Base-by-base conservation (phyloP, 2,329 filamentous ascomycete genomes). In the Epichloe sibirici region DNA sequence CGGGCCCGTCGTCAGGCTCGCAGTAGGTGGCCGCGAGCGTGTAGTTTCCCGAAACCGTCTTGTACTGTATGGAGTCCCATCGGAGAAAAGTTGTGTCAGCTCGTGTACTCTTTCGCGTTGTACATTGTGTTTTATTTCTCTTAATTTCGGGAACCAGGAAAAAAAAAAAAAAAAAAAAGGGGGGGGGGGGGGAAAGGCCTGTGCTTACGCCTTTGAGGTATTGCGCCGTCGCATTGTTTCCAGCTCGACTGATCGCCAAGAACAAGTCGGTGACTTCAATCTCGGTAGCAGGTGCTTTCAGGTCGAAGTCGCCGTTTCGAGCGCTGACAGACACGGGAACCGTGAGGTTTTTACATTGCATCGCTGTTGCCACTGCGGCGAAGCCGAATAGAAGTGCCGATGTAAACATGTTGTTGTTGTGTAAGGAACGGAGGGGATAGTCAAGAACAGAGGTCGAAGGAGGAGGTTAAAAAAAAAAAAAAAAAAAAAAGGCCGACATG, bases 11-110 rank as follows among this genome's bases (percentile, higher is more conserved):
- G 54, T 76, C 71, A 0, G 82, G 82, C 51, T 72, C 66, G 65
- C 83, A 86, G 68, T 82, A 83, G 9, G 78, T 79, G 0, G 79
- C 75, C 4, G 73, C 76, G 47, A 86, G 76, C 4, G 76, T 63
- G 66, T 83, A 85, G 25, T 66, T 69, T 35, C 78, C 78, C 2
- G 67, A 62, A 15, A 81, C 65, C 0, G 72, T 77, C 31, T 68
- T 60, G 58, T 77, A 79, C 69, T 74, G 12, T 12, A 15, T n/a
- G 13, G 12, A 9, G 9, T 11, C 31, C 37, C 37, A 7, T 39
- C 37, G 13, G 7, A n/a, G 37, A 39, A 5, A 39, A 3, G 37
- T 13, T 13, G 3, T 3, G 37, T 39, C 13, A 39, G 37, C 31
- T 31, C 9, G 9, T 3, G 4, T 8, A 31, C 3, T 31, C 9